Conservation (phyloP, 2,329 filamentous ascomycete species). For the Beauveria caledonica region DNA sequence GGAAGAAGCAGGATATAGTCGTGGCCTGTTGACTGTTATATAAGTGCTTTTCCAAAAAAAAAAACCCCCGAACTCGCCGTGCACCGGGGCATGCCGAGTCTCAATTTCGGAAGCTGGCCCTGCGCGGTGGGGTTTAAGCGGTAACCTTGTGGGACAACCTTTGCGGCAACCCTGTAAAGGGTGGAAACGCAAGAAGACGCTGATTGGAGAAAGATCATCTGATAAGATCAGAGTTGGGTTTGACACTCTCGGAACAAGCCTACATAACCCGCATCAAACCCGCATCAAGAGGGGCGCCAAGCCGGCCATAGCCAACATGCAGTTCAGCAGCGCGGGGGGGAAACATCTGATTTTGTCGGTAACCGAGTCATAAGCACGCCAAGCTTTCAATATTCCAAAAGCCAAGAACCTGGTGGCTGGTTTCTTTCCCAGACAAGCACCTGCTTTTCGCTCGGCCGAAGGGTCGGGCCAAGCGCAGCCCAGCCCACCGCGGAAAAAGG, state of each 20-base stretch:
- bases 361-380: not conserved
- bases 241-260: not conserved
- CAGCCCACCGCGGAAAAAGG: not conserved
- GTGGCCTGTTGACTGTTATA: not conserved
- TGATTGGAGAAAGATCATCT: conserved; percentile 5
- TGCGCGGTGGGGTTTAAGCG: not conserved
- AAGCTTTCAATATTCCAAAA: not conserved
- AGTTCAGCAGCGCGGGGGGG: not conserved
- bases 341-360: conserved; percentile 3
- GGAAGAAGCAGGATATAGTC: not conserved
- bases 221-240: not conserved
- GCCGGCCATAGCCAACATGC: not conserved
- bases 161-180: not conserved
- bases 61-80: not conserved
- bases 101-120: not conserved
- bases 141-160: not conserved
- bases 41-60: not conserved
- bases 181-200: not conserved
- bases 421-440: no score
- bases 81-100: not conserved
- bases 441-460: not conserved
- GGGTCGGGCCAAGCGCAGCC: not conserved
- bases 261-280: not conserved
- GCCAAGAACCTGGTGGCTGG: not conserved
- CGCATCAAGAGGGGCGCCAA: not conserved